Percentiles rank a stretch among this genome's conserved stretches.
phyloP scores from a whole-genome alignment of 768 basidiomycete genomes.

The Tulasnella sp. region DNA sequence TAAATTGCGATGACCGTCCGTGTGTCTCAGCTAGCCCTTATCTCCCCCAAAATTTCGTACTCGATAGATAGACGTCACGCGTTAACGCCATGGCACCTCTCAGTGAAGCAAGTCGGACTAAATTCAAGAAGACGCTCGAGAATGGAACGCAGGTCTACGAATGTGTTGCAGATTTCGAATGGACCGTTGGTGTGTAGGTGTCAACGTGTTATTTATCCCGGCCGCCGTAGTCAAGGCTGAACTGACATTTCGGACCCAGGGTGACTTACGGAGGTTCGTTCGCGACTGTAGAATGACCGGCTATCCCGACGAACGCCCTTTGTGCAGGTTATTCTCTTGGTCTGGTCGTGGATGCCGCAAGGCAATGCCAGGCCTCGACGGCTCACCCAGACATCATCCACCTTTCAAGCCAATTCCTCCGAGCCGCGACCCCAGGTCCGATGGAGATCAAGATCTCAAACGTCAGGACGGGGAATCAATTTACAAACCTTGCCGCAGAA shows the following conservation, averaged over 20 bases:
- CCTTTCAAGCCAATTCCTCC: constrained; percentile 19
- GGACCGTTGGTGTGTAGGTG: constrained; percentile 6
- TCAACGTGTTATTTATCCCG: neutral
- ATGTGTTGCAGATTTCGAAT: neutral
- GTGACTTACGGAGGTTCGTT: constrained; percentile 24
- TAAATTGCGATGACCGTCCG: neutral
- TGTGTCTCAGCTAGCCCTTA: neutral
- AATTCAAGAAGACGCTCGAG: neutral
- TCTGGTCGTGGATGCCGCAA: constrained; percentile 10
- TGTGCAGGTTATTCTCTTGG: neutral
- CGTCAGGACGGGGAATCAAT: constrained; percentile 14
- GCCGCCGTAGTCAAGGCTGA: too few relatives aligned
- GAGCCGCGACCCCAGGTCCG: neutral
- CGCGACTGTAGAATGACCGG: neutral
- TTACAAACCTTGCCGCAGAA: neutral
- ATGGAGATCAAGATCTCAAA: neutral
- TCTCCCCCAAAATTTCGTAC: neutral
- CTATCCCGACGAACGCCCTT: neutral
- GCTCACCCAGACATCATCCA: constrained; percentile 4
- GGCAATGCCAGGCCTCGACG: neutral
- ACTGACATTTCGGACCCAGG: neutral
- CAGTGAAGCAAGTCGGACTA: neutral
- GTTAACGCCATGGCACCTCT: neutral
- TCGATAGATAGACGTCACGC: neutral
- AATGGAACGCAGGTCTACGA: constrained; percentile 11